Evolutionary conservation across 768 basidiomycete species (phyloP).

Genomic region (Hydnomerulius pinastri): DNA sequence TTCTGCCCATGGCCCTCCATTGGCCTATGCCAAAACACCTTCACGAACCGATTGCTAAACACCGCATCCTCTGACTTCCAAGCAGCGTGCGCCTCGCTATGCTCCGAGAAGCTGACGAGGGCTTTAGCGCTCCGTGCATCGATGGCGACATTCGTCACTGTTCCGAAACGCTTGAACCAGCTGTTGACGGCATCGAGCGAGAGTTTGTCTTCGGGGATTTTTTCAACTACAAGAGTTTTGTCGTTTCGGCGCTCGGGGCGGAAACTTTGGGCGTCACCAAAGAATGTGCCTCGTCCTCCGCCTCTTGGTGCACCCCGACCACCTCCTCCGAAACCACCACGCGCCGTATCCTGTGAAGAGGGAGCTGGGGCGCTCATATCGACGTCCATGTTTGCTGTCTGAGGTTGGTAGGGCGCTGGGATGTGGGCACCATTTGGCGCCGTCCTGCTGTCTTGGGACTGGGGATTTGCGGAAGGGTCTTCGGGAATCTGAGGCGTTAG

Average conservation of each 20-base stretch:
- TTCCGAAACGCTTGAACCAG: constrained; percentile 93
- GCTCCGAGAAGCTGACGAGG: constrained; percentile 81
- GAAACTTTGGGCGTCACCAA: constrained; percentile 65
- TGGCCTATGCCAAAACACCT: constrained; percentile 93
- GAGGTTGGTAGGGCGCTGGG: constrained; percentile 9
- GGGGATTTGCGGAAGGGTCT: constrained; percentile 28
- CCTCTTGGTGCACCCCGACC: constrained; percentile 49
- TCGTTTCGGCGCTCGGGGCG: constrained; percentile 67
- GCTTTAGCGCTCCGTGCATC: constrained; percentile 77
- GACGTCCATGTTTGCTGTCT: constrained; percentile 27
- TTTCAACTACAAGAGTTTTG: constrained; percentile 90
- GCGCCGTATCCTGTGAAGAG: constrained; percentile 17
- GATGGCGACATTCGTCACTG: constrained; percentile 89
- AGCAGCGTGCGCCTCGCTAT: constrained; percentile 82
- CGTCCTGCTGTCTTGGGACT: constrained; percentile 26
- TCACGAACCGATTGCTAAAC: constrained; percentile 92
- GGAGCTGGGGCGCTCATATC: constrained; percentile 33
- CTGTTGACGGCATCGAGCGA: constrained; percentile 75
- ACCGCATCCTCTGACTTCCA: constrained; percentile 96
- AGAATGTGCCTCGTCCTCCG: constrained; percentile 57
- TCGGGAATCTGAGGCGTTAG: constrained; percentile 59
- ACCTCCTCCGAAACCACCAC: constrained; percentile 36
- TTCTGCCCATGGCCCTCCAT: constrained; percentile 87
- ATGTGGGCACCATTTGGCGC: constrained; percentile 15
- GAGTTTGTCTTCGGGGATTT: constrained; percentile 86